A percentile compares a stretch with the other conserved stretches of the same genome.
Conservation (phyloP, 2,329 filamentous ascomycete genomes). For the Ophiostoma sp. region DNA sequence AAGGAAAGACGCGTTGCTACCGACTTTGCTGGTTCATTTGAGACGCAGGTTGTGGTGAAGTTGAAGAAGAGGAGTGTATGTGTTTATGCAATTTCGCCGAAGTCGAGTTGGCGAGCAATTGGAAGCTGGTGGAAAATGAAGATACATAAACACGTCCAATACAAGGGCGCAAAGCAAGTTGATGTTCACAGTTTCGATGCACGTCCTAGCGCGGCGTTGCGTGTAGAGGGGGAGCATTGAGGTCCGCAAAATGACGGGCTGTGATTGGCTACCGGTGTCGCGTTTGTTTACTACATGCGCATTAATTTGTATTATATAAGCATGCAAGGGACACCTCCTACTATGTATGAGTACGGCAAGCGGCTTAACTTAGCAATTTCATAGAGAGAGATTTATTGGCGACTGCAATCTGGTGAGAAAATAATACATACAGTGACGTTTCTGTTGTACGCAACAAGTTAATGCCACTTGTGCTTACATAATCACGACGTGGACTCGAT, state of each 20-base stretch:
- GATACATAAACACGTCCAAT: background rate
- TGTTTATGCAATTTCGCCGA: background rate
- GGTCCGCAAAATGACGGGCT: background rate
- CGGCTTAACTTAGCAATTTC: background rate
- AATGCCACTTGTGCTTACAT: background rate
- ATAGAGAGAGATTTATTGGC: background rate
- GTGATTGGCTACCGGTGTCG: constrained; percentile 24
- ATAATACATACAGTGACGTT: too few species aligned
- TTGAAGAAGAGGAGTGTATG: background rate
- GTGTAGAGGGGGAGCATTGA: constrained; percentile 20
- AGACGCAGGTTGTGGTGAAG: background rate
- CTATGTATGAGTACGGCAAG: too few species aligned
- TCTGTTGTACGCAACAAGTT: background rate
- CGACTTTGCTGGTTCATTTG: constrained; percentile 12
- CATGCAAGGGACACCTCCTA: background rate
- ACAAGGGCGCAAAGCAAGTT: background rate
- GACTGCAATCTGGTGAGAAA: background rate
- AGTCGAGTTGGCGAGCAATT: background rate
- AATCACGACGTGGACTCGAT: background rate
- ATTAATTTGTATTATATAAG: constrained; percentile 11
- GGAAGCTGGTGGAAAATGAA: background rate
- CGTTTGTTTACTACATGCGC: constrained; percentile 27
- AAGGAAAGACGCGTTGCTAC: constrained; percentile 21
- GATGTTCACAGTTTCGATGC: constrained; percentile 16
- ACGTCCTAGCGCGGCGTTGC: constrained; percentile 1